Evolutionary conservation across 2,329 filamentous ascomycete genomes (phyloP).

Genomic region (Aspergillus carbonarius): DNA sequence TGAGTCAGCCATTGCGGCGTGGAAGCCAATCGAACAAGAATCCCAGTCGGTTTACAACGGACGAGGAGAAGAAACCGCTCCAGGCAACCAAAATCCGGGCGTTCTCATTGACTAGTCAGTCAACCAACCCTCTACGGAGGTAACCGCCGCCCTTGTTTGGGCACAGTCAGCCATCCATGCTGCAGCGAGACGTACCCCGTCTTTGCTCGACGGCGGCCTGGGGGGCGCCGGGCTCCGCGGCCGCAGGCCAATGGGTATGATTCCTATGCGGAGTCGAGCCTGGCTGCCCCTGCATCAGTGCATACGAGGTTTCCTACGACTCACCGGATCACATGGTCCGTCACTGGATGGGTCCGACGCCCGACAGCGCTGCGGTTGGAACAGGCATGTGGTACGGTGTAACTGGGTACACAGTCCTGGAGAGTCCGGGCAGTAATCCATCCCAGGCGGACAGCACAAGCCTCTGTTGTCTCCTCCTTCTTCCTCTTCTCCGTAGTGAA

Average conservation of each 20-base stretch:
- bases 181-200: neutral
- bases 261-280: constrained; percentile 2
- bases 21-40: neutral
- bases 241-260: constrained; percentile 6
- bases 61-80: neutral
- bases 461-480: neutral
- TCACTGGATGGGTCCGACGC: neutral
- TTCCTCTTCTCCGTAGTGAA: neutral
- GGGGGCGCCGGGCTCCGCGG: constrained; percentile 8
- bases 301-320: constrained; percentile 6
- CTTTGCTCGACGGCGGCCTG: neutral
- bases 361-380: neutral
- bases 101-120: neutral
- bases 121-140: neutral
- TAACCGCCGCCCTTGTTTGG: neutral
- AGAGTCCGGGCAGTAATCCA: neutral
- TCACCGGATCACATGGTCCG: constrained; percentile 11
- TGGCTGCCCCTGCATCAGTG: constrained; percentile 13
- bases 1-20: constrained; percentile 2
- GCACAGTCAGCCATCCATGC: constrained; percentile 3
- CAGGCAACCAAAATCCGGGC: neutral
- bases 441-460: neutral
- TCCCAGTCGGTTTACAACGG: neutral
- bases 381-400: neutral
- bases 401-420: neutral